Percentiles rank a stretch among this genome's conserved stretches.
These are phyloP conservation scores for Solanum paucissectum DNA, from an alignment of 257 asterid genomes.

Conservation along the genomic window DNA sequence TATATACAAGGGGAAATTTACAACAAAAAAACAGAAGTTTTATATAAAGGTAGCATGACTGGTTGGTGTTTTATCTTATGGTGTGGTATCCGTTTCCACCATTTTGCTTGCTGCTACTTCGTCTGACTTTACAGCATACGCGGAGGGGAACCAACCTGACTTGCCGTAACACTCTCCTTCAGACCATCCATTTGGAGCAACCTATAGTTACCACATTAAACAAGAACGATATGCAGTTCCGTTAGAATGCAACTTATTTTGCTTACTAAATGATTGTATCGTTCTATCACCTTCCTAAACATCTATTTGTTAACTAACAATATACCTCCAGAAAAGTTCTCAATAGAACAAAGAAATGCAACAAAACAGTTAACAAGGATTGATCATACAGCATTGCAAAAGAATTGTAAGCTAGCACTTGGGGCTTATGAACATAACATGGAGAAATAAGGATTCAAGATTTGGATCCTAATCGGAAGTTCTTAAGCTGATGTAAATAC, in stretches of 20 bases:
- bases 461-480: neutral
- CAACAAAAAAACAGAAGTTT: neutral
- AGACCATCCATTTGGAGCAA: slow-evolving; percentile 78
- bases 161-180: slow-evolving; percentile 90
- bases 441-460: neutral
- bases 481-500: neutral
- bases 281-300: neutral
- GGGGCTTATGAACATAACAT: neutral
- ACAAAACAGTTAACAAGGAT: neutral
- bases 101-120: slow-evolving; percentile 24
- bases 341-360: neutral
- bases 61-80: neutral
- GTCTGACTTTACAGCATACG: slow-evolving; percentile 49
- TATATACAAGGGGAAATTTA: neutral
- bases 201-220: slow-evolving; percentile 22
- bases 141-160: slow-evolving; percentile 97
- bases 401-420: neutral
- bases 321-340: neutral
- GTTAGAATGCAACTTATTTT: neutral
- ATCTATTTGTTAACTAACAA: neutral
- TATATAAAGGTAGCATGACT: neutral
- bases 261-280: neutral
- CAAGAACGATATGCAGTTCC: neutral
- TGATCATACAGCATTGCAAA: neutral
- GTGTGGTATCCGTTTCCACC: slow-evolving; percentile 9